Percentiles rank a stretch among this genome's conserved stretches.
Evolutionary conservation across 1,284 basidiomycete species (phyloP).

Genomic region (Tranzscheliella williamsii): DNA sequence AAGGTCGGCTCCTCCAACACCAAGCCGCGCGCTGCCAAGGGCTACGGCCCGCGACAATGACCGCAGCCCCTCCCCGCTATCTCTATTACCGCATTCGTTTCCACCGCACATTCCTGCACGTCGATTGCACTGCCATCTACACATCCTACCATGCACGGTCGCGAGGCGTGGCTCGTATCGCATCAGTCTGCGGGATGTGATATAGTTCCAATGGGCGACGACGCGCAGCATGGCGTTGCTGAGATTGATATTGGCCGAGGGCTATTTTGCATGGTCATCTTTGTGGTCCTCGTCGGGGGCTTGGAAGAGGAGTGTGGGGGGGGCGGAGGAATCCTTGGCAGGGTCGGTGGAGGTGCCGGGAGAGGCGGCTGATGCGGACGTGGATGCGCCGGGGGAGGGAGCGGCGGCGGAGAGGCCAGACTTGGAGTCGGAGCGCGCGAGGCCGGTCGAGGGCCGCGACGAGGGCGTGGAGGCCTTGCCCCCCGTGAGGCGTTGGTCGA

Average conservation of each 20-base stretch:
- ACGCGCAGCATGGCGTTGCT: too few relatives aligned
- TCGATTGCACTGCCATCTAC: too few relatives aligned
- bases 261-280: conserved; percentile 12
- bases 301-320: conserved; percentile 37
- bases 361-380: conserved; percentile 4
- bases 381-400: conserved; percentile 1
- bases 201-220: too few relatives aligned
- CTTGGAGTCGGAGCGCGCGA: conserved; percentile 17
- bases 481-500: conserved; percentile 82
- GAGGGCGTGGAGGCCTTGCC: conserved; percentile 27
- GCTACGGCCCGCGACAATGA: conserved; percentile 40
- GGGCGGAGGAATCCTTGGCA: too few relatives aligned
- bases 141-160: too few relatives aligned
- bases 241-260: too few relatives aligned
- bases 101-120: too few relatives aligned
- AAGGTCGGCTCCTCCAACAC: conserved; percentile 46
- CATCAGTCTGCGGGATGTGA: too few relatives aligned
- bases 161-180: too few relatives aligned
- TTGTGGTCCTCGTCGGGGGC: conserved; percentile 23
- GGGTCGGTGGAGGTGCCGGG: neutral
- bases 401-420: neutral
- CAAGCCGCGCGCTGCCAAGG: conserved; percentile 44
- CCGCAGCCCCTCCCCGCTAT: too few relatives aligned
- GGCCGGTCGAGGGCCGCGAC: conserved; percentile 7
- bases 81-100: too few relatives aligned